Conservation (phyloP, 2,329 filamentous ascomycete species). For the Helminthosporium solani region DNA sequence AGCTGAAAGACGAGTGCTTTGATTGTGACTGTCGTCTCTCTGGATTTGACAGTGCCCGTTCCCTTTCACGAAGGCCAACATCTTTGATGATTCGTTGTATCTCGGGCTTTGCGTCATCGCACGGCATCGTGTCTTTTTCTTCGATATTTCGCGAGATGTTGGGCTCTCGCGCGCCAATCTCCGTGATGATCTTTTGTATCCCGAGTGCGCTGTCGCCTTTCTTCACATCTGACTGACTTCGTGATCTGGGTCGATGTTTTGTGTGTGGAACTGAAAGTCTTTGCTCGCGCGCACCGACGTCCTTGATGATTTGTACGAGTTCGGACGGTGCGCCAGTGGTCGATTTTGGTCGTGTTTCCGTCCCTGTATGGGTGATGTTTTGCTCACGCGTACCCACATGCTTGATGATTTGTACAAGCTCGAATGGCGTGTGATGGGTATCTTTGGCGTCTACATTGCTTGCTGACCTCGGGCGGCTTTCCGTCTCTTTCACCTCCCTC, state of each 20-base stretch:
- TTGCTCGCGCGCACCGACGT: not conserved
- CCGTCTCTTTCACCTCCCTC: not conserved
- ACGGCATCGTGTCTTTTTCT: not conserved
- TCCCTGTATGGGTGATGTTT: not conserved
- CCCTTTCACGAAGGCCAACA: not conserved
- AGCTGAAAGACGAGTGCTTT: not conserved
- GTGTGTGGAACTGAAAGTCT: not conserved
- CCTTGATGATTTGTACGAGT: not conserved
- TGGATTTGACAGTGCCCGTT: not conserved
- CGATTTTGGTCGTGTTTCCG: not conserved
- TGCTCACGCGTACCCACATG: not conserved
- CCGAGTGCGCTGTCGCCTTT: not conserved
- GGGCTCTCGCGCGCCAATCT: not conserved
- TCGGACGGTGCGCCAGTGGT: not conserved
- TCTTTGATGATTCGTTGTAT: slow-evolving; percentile 2
- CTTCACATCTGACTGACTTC: not conserved
- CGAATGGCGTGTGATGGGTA: not conserved
- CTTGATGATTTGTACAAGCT: not conserved
- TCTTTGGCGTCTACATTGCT: not conserved
- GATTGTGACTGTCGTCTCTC: not conserved
- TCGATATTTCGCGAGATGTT: not conserved
- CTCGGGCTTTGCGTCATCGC: not conserved
- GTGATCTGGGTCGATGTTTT: not conserved
- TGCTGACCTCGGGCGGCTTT: not conserved
- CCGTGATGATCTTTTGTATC: not conserved